These are phyloP conservation scores for Penicillium hesseltinei DNA, from an alignment of 2,329 filamentous ascomycete species.

Conservation along the genomic window DNA sequence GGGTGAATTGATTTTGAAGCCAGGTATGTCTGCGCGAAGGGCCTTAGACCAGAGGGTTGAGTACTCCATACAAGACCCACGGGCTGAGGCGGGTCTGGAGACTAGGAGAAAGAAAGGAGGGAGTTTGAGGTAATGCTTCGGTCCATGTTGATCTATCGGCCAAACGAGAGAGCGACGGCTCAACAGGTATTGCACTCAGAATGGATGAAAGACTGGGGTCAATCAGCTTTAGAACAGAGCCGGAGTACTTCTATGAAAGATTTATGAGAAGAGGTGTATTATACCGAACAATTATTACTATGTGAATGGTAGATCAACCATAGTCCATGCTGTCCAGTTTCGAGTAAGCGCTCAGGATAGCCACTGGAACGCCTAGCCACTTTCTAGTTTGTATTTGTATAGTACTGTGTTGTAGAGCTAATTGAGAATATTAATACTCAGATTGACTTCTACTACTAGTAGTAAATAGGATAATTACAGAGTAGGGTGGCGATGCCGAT, in stretches of 20 bases:
- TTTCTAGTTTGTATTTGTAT: too few species aligned
- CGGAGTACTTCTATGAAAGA: neutral
- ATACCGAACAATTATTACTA: neutral
- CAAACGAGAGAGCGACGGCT: conserved; percentile 21
- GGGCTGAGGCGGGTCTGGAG: conserved; percentile 20
- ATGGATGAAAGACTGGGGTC: conserved; percentile 27
- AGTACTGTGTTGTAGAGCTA: too few species aligned
- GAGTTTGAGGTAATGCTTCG: conserved; percentile 26
- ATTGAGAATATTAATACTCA: neutral
- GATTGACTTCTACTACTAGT: too few species aligned
- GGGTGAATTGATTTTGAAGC: neutral
- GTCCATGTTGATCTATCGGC: conserved; percentile 24
- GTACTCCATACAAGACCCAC: conserved; percentile 26
- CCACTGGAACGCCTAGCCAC: too few species aligned
- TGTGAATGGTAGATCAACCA: neutral
- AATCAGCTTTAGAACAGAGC: conserved; percentile 19
- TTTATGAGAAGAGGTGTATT: neutral
- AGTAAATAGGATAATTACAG: neutral
- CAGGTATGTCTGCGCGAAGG: conserved; percentile 2
- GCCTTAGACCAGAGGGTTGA: conserved; percentile 19
- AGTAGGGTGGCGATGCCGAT: neutral
- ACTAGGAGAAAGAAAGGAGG: conserved; percentile 17
- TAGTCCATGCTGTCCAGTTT: too few species aligned
- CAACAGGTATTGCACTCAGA: conserved; percentile 24
- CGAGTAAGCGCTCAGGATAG: neutral